Base-by-base conservation (phyloP, 495 filamentous ascomycete genomes). In the Daldinia bambusicola region DNA sequence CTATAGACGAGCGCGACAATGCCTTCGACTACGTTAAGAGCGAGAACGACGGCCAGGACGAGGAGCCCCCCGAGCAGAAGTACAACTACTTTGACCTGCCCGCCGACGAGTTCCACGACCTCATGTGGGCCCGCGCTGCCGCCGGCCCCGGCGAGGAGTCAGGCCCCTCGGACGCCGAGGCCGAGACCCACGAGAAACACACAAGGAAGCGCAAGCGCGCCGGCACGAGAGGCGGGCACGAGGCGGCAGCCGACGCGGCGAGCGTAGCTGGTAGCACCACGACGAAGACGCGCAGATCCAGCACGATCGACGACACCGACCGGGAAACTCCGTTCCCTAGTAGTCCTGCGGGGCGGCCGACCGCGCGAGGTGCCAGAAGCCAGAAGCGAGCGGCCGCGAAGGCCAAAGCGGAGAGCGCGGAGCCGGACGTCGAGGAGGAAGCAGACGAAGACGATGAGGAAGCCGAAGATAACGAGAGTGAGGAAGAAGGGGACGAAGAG, bases 1-100 rank as follows among this genome's bases (percentile, higher is more conserved):
- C 90, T 7, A 88, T 98, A 56, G 93, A 99, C 80, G 93, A 96
- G 77, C 88, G 93, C 74, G 95, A 88, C 55, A 89, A 91, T 69
- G 80, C 80, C 58, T 85, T 89, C 66, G 89, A 91, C 55, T 89
- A 91, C 55, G 84, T 86, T 7, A 88, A 88, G 9, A 84, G 80
- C 22, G 74, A 80, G 6, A 84, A 80, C 18, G 74, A 80, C 2
- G 85, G 81, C 37, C 80, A 80, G 4, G 85, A 48, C 18, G 43
- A 85, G 38, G 85, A 88, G 36, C 81, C 81, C 14, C 74, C 80
- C n/a, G 85, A 83, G 53, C 78, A 81, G 8, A 80, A 80, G 37
- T 91, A 87, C 67, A 85, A 84, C 53, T 86, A 93, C 18, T 98
- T 97, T 69, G 80, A 84, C 52, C 86, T 98, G n/a, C 93, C 93